Base-by-base conservation (phyloP, 108 stramenopile species). In the Chaetoceros muelleri region DNA sequence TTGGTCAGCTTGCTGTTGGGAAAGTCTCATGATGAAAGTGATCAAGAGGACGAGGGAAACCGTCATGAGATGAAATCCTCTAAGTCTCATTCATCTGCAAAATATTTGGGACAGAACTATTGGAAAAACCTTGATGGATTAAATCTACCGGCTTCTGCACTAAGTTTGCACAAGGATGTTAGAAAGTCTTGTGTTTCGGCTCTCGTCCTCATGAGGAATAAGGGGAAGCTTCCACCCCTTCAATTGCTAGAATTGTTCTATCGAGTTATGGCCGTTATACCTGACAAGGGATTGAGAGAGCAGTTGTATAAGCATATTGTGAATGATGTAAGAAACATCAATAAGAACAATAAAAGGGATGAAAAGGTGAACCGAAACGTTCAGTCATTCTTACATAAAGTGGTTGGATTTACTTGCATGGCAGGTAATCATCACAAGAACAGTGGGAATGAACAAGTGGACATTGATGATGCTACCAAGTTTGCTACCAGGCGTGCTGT, bases 191-290 rank as follows among this genome's bases (percentile, higher is more conserved):
- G 94, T 27, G 93, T 93, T 3, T 89, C 90, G 13, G 83, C 92
- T 5, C 65, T 96, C 2, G 85, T 95, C 57, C 70, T 99, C 2
- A 82, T 95, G 78, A 76, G 96, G 22, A 95, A 92, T 71, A 84
- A 90, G 64, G 89, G 89, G 5, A 80, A 73, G 18, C 55, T 95
- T 49, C 76, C 82, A 34, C 89, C 96, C 1, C 46, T 95, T 57
- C 58, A 66, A 2, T 58, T 97, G 24, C 60, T 96, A n/a, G 80
- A 93, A 62, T 70, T 95, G 26, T 95, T 90, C 73, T 97, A 96
- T 65, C 69, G 87, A 25, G 74, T 99, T 23, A 89, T 97, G 82
- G 67, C 87, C 0, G 76, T 79, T 3, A 70, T 90, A 27, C 81
- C 77, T 0, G 96, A 98, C 71, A 94, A 96, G 75, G 69, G 66